phyloP scores from a whole-genome alignment of 345 rosid genomes.

The Barbarea vulgaris region DNA sequence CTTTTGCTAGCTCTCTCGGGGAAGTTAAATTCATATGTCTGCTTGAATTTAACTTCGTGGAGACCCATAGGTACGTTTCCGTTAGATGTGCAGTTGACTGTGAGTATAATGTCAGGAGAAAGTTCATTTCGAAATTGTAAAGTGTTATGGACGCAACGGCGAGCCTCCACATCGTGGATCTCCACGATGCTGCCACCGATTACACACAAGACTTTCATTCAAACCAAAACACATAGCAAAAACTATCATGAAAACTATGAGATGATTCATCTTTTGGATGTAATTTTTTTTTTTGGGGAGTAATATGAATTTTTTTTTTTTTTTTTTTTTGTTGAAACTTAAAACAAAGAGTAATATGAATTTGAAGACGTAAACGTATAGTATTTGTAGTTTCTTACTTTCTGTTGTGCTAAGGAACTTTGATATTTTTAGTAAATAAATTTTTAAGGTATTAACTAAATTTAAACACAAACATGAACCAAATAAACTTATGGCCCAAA shows the following conservation, averaged over 20 bases:
- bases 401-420: neutral
- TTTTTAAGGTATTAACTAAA: neutral
- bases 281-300: neutral
- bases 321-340: no score
- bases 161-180: neutral
- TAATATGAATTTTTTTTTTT: neutral
- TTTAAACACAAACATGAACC: neutral
- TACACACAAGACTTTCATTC: slow-evolving; percentile 15
- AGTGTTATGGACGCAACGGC: neutral
- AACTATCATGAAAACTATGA: neutral
- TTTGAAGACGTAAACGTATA: neutral
- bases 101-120: neutral
- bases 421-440: neutral
- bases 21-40: neutral
- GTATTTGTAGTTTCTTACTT: neutral
- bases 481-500: neutral
- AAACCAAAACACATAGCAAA: slow-evolving; percentile 13
- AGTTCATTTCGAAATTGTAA: slow-evolving; percentile 13
- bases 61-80: neutral
- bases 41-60: neutral
- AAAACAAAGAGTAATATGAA: neutral
- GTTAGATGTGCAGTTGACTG: slow-evolving; percentile 13
- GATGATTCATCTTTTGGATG: neutral
- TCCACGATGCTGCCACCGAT: neutral
- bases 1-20: neutral